Percentiles rank a stretch among this genome's conserved stretches.
These are phyloP conservation scores for Austroboletus novae-zelandiae DNA, from an alignment of 1,284 basidiomycete species.

Conservation along the genomic window DNA sequence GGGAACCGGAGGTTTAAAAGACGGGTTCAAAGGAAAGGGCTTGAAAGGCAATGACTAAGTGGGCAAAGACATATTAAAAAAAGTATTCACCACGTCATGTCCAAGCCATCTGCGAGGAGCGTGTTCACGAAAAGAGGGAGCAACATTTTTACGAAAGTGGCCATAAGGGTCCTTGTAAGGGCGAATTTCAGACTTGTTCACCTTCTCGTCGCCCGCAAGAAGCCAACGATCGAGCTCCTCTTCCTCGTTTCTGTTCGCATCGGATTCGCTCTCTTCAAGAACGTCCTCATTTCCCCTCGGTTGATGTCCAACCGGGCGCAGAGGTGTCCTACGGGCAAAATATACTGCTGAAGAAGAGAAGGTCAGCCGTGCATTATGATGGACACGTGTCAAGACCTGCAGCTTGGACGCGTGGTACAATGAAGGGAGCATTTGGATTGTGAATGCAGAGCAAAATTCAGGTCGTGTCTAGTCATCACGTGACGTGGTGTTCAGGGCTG, in stretches of 20 bases:
- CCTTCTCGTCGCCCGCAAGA: constrained; percentile 10
- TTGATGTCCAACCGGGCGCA: constrained; percentile 7
- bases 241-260: constrained; percentile 5
- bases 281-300: constrained; percentile 4
- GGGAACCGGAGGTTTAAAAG: constrained; percentile 76
- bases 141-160: constrained; percentile 18
- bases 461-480: constrained; percentile 20
- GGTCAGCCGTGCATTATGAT: constrained; percentile 8
- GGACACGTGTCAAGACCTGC: constrained; percentile 8
- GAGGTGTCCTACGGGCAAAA: constrained; percentile 9
- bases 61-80: constrained; percentile 1
- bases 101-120: constrained; percentile 58
- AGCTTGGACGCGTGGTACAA: constrained; percentile 12
- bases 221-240: constrained; percentile 13
- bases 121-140: constrained; percentile 23
- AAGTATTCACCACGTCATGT: constrained; percentile 46
- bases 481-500: constrained; percentile 30
- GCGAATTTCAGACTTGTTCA: constrained; percentile 17
- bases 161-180: constrained; percentile 12
- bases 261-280: constrained; percentile 3
- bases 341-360: constrained; percentile 21
- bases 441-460: constrained; percentile 13
- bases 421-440: constrained; percentile 23
- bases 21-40: constrained; percentile 82
- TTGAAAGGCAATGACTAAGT: constrained; percentile 26